Evolutionary conservation across 1,139 yeast species (phyloP).

Genomic region (Blastobotrys indianensis): DNA sequence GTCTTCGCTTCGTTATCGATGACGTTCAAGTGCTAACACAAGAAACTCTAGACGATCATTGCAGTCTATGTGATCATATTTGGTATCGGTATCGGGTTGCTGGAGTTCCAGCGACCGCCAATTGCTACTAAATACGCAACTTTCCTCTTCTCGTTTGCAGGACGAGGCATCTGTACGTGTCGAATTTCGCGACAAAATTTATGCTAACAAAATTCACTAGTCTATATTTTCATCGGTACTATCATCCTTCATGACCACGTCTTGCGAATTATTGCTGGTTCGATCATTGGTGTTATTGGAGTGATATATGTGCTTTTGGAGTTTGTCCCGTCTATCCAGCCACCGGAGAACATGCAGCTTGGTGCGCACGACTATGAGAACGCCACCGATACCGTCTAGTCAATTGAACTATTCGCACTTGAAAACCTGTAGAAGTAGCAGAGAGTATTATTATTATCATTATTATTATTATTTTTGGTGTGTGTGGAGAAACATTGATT

Average conservation of each 20-base stretch:
- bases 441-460: too few relatives aligned
- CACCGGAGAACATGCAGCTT: slow-evolving; percentile 62
- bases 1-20: not conserved
- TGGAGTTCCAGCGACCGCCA: slow-evolving; percentile 47
- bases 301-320: slow-evolving; percentile 55
- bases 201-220: slow-evolving; percentile 26
- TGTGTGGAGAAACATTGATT: too few relatives aligned
- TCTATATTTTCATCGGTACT: slow-evolving; percentile 62
- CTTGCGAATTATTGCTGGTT: slow-evolving; percentile 50
- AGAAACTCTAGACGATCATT: slow-evolving; percentile 40
- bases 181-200: not conserved
- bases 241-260: slow-evolving; percentile 55
- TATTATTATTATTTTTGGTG: too few relatives aligned
- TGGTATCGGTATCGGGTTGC: slow-evolving; percentile 49
- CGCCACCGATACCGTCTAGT: slow-evolving; percentile 29
- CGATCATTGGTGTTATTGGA: slow-evolving; percentile 55
- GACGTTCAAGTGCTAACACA: not conserved
- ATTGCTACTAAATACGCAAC: slow-evolving; percentile 68
- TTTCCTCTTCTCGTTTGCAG: slow-evolving; percentile 74
- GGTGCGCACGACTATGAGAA: slow-evolving; percentile 23
- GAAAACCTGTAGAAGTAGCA: not conserved
- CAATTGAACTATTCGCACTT: not conserved
- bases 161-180: slow-evolving; percentile 65
- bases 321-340: slow-evolving; percentile 61
- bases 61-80: slow-evolving; percentile 52